phyloP scores from a whole-genome alignment of 257 asterid genomes.

The Paulownia fortunei region DNA sequence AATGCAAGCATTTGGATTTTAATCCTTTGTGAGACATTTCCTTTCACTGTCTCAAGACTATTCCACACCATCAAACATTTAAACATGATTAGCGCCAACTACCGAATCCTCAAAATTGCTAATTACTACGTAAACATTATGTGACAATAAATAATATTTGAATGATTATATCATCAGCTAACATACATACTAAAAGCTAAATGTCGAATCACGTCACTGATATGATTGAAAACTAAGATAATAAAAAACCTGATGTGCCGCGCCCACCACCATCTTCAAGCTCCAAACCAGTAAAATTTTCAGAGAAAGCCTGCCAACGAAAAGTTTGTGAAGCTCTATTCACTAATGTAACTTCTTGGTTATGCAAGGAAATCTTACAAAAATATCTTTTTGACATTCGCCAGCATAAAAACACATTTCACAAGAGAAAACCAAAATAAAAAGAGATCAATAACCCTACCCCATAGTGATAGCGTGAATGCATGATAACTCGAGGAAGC shows the following conservation, averaged over 20 bases:
- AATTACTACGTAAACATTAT: not conserved
- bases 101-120: not conserved
- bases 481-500: conserved; percentile 96
- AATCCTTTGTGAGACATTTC: not conserved
- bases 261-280: conserved; percentile 99
- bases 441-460: conserved; percentile 44
- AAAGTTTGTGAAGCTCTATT: not conserved
- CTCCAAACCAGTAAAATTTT: conserved; percentile 93
- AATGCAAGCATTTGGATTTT: not conserved
- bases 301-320: conserved; percentile 75
- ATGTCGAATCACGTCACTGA: not conserved
- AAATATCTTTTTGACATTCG: not conserved
- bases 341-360: conserved; percentile 10
- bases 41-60: not conserved
- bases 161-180: not conserved
- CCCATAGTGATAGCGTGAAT: conserved; percentile 91
- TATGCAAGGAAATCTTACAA: not conserved
- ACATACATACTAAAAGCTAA: not conserved
- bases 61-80: not conserved
- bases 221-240: too few relatives aligned
- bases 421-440: not conserved
- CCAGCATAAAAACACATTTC: not conserved
- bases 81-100: not conserved
- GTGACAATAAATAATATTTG: not conserved
- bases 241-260: conserved; percentile 86